Evolutionary conservation across 169 alveolate genomes (phyloP).

Genomic region (Eimeria sp.): DNA sequence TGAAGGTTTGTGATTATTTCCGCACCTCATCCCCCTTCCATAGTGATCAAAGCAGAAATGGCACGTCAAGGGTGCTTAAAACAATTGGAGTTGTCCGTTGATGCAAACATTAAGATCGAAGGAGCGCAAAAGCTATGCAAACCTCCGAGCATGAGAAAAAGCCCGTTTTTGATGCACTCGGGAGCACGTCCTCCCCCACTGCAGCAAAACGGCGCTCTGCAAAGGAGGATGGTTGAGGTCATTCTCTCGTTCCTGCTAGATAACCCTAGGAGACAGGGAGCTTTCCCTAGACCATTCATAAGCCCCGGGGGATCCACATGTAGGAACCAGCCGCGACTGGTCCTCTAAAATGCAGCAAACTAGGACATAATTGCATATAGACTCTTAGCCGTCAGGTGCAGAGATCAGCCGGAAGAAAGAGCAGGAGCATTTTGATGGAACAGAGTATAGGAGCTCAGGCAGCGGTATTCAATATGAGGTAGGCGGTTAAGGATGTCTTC

Average conservation of each 20-base stretch:
- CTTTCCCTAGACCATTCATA: background rate
- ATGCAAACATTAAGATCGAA: background rate
- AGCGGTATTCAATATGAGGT: slow-evolving; percentile 88
- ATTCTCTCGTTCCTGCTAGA: background rate
- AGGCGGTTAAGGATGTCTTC: slow-evolving; percentile 87
- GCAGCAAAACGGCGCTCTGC: background rate
- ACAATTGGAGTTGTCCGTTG: background rate
- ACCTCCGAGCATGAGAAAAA: background rate
- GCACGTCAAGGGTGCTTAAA: too few relatives aligned
- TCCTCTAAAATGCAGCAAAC: background rate
- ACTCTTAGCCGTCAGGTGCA: background rate
- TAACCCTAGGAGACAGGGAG: too few relatives aligned
- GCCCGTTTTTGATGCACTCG: background rate
- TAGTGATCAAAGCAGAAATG: too few relatives aligned
- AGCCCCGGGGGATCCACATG: background rate
- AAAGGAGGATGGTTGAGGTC: background rate
- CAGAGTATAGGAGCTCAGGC: slow-evolving; percentile 84
- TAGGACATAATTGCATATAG: background rate
- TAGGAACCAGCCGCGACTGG: background rate
- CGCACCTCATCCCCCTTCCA: too few relatives aligned
- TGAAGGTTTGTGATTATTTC: too few relatives aligned
- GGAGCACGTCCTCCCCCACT: background rate
- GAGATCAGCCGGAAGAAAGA: background rate
- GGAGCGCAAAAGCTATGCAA: background rate
- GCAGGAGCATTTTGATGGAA: slow-evolving; percentile 44